Evolutionary conservation across 805 yeast genomes (phyloP), one percentile per base, ranked within the genome.

Genomic region (Kazachstania psychrophila): DNA sequence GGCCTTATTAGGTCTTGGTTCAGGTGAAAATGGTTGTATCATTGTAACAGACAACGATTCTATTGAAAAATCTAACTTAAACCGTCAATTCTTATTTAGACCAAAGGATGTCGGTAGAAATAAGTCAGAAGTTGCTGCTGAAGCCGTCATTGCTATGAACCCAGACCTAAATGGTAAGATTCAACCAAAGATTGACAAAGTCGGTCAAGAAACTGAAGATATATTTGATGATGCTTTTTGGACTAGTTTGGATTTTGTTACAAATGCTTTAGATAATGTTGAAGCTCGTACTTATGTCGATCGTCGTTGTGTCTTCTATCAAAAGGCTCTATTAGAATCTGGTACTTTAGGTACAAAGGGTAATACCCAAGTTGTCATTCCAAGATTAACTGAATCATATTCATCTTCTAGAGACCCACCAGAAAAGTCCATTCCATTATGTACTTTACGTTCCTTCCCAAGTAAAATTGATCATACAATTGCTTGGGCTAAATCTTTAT

Each of bases 321-420:
- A 77, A 54, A 88, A 87, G 62, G 85, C 98, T 15, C 70, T 92
- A 49, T 71, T 92, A 43, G 99, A 92, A 66, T 82, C 95, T 9
- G 99, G 99, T 42, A 92, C 99, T 28, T 72, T 92, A 50, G 99
- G 99, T 47, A 89, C 98, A 15, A 92, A 92, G 66, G 97, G 98
- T 61, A 92, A 92, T 60, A 89, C 95, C 15, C 99, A 92, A 68
- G 96, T 92, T 31, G 80, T 92, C 36, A 77, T 88, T 53, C 99
- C 99, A 48, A 73, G 77, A 56, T 62, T 92, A 56, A 92, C 99
- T 2, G 99, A 92, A 65, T 83, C 95, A 5, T 92, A 92, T 63
- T 84, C 96, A 3, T 83, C 96, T 2, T 84, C 95, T 10, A 94
- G 86, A 60, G 99, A 92, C 64, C 98, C 99, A 30, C 99, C 99